Base-by-base conservation (phyloP, 2,329 filamentous ascomycete genomes). In the Thielaviopsis cerberus region DNA sequence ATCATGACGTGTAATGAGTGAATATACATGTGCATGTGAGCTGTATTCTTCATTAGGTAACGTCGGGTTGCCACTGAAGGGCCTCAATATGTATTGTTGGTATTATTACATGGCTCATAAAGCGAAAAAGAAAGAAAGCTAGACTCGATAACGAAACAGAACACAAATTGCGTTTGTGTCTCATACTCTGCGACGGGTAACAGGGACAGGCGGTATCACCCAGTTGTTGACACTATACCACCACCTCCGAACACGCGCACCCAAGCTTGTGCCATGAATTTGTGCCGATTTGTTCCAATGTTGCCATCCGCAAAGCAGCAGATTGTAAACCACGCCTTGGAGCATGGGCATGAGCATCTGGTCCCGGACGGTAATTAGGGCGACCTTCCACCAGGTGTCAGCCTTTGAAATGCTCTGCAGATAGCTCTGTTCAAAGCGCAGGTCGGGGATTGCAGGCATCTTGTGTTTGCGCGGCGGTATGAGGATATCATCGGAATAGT, bases 391-490 rank as follows among this genome's bases (percentile, higher is more conserved):
- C 82, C 83, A 90, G 24, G 81, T 82, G 63, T 92, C 80, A 37
- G 89, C 88, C 58, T 81, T 76, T 63, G 84, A 80, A 64, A 98
- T 86, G 72, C 89, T 94, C 65, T 86, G 85, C 58, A 98, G 78
- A 70, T 98, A 98, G 76, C 90, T 96, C 77, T 98, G 92, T 73
- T 98, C 92, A 72, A 97, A 97, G 51, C 92, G 81, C 63, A 98
- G 74, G 72, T 98, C 92, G 3, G 90, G 89, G 66, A 96, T 78
- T 8, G 81, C 79, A 27, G 78, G 79, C 57, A 83, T 72, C 48
- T 71, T 69, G 37, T 71, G 69, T 53, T 66, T 66, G 53, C 73
- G 74, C 55, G 72, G 72, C 58, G 74, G 74, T 55, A 89, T 70
- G 4, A 84, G 76, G 63, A 80, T 84, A 61, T 83, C 75, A 13